Evolutionary conservation across 1,284 basidiomycete species (phyloP).

Genomic region (Leccinum angustisporum): DNA sequence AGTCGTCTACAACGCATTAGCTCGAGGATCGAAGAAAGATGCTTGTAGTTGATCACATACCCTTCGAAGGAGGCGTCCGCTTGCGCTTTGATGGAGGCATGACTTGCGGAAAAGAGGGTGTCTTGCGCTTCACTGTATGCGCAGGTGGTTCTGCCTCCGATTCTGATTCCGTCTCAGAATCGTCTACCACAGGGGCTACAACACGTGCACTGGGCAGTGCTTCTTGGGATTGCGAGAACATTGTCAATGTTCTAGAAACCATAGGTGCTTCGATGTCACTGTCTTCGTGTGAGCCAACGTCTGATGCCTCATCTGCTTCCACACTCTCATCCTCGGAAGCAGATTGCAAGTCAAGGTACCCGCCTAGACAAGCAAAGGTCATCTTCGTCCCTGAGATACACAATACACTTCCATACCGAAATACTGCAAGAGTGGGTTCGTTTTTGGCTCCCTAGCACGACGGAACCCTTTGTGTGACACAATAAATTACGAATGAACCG

Average conservation of each 20-base stretch:
- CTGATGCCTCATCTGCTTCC: slow-evolving; percentile 33
- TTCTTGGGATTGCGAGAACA: slow-evolving; percentile 14
- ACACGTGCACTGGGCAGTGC: neutral
- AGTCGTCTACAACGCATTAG: slow-evolving; percentile 27
- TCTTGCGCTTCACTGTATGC: slow-evolving; percentile 26
- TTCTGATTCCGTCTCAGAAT: slow-evolving; percentile 48
- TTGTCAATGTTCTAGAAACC: slow-evolving; percentile 29
- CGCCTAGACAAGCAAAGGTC: slow-evolving; percentile 23
- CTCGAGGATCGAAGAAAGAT: neutral
- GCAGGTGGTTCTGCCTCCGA: slow-evolving; percentile 27
- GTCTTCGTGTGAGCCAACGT: slow-evolving; percentile 18
- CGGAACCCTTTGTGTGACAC: slow-evolving; percentile 2
- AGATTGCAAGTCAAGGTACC: slow-evolving; percentile 44
- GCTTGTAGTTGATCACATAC: slow-evolving; percentile 12
- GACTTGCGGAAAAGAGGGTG: slow-evolving; percentile 13
- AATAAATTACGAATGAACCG: neutral
- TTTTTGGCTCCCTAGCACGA: slow-evolving; percentile 4
- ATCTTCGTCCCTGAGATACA: neutral
- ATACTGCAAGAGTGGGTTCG: slow-evolving; percentile 32
- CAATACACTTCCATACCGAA: slow-evolving; percentile 25
- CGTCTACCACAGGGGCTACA: slow-evolving; percentile 16
- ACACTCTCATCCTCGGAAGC: slow-evolving; percentile 47
- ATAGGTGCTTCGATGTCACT: slow-evolving; percentile 24
- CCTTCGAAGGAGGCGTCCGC: slow-evolving; percentile 13
- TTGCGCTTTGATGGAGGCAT: slow-evolving; percentile 19